phyloP scores from a whole-genome alignment of 345 rosid genomes.

The Mallotus nudiflorus region DNA sequence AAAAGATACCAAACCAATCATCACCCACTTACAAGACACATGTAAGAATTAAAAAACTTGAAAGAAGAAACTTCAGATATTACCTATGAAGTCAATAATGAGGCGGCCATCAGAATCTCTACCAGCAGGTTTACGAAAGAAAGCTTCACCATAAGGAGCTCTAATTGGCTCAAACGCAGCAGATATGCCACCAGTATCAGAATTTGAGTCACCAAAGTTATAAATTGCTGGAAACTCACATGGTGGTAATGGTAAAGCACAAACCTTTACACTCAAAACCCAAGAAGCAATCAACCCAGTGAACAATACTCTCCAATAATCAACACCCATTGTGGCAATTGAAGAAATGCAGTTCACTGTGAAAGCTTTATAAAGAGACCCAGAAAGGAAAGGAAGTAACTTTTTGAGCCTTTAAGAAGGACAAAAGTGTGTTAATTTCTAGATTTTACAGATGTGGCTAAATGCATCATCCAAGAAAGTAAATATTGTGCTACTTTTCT shows the following conservation, averaged over 20 bases:
- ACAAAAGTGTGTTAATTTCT: conserved; percentile 9
- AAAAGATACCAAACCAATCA: background rate
- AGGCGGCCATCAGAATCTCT: conserved; percentile 78
- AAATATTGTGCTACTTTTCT: no score
- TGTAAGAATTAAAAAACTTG: background rate
- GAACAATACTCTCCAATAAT: conserved; percentile 20
- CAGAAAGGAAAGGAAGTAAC: background rate
- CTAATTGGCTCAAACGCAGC: conserved; percentile 68
- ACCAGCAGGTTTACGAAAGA: conserved; percentile 69
- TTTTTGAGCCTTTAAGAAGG: background rate
- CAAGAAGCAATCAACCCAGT: conserved; percentile 37
- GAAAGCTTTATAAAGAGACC: background rate
- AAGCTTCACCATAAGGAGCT: conserved; percentile 57
- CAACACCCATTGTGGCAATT: conserved; percentile 23
- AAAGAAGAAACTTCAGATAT: background rate
- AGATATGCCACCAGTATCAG: conserved; percentile 83
- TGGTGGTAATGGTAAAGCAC: conserved; percentile 26
- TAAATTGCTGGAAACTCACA: conserved; percentile 74
- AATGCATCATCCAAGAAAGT: no score
- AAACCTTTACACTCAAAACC: conserved; percentile 27
- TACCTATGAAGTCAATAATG: conserved; percentile 82
- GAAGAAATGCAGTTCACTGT: background rate
- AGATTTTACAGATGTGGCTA: no score
- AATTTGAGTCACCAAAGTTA: conserved; percentile 89
- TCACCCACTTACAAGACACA: background rate